These are phyloP conservation scores for Rubroboletus satanas DNA, from an alignment of 768 basidiomycete species.

Conservation along the genomic window DNA sequence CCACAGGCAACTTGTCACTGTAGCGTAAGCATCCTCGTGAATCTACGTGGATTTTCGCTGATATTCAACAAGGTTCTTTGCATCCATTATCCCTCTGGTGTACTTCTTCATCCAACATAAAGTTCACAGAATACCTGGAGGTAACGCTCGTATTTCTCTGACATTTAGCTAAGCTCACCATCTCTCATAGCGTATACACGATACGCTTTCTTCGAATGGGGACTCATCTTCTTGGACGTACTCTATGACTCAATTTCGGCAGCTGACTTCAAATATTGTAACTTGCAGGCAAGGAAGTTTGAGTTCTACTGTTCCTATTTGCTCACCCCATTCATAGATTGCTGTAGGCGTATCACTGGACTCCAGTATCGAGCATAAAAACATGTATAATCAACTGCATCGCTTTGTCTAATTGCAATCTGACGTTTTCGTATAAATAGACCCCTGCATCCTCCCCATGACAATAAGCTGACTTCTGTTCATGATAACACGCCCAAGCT, in stretches of 20 bases:
- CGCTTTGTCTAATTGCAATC: conserved; percentile 33
- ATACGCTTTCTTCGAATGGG: conserved; percentile 89
- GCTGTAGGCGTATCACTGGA: conserved; percentile 29
- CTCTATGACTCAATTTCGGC: conserved; percentile 66
- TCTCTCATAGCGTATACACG: conserved; percentile 66
- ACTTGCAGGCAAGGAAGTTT: conserved; percentile 45
- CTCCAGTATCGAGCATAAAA: conserved; percentile 21
- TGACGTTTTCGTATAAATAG: conserved; percentile 24
- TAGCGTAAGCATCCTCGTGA: conserved; percentile 33
- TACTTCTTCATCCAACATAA: conserved; percentile 89
- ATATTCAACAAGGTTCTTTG: conserved; percentile 56
- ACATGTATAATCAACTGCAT: conserved; percentile 46
- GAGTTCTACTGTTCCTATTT: not conserved
- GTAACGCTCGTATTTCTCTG: conserved; percentile 36
- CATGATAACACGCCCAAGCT: not conserved
- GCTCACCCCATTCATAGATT: conserved; percentile 11
- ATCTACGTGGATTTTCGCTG: not conserved
- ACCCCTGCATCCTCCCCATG: conserved; percentile 4
- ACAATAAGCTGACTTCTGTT: conserved; percentile 5
- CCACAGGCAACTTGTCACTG: conserved; percentile 50
- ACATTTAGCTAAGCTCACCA: not conserved
- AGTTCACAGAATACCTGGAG: conserved; percentile 72
- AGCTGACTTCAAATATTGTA: conserved; percentile 52
- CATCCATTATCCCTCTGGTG: conserved; percentile 63
- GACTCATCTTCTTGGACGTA: conserved; percentile 69